Percentiles rank a stretch among this genome's conserved stretches.
phyloP scores from a whole-genome alignment of 495 filamentous ascomycete genomes.

The Immersiella caudata region DNA sequence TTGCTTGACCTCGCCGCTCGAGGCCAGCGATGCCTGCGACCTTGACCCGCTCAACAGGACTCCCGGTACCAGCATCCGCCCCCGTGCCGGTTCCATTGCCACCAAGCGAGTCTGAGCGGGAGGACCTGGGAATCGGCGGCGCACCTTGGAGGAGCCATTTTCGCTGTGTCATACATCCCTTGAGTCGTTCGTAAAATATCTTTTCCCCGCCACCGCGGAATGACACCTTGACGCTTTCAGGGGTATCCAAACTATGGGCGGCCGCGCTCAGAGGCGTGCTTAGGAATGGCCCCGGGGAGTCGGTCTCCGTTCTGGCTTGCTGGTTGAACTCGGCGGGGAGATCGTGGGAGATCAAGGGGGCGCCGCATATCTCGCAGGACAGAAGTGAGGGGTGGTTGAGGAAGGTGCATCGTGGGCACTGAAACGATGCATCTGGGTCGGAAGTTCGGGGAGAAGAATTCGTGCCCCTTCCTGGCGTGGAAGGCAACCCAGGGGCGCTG shows the following conservation, averaged over 20 bases:
- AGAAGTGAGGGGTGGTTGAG: conserved; percentile 85
- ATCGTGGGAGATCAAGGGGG: conserved; percentile 65
- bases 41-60: conserved; percentile 50
- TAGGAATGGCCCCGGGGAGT: conserved; percentile 76
- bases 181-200: conserved; percentile 86
- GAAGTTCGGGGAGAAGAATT: conserved; percentile 16
- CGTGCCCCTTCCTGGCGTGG: background rate
- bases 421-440: conserved; percentile 51
- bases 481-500: background rate
- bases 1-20: conserved; percentile 78
- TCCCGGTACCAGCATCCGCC: conserved; percentile 42
- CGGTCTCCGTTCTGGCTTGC: conserved; percentile 56
- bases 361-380: conserved; percentile 90
- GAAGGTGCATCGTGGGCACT: conserved; percentile 92
- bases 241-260: conserved; percentile 56
- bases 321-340: conserved; percentile 46
- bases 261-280: conserved; percentile 37
- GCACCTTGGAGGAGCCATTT: conserved; percentile 96
- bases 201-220: conserved; percentile 89
- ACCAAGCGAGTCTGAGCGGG: conserved; percentile 31
- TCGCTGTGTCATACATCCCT: conserved; percentile 81
- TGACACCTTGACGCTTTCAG: conserved; percentile 84
- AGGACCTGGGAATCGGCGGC: conserved; percentile 81
- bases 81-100: conserved; percentile 53
- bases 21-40: conserved; percentile 90